Percentiles rank a stretch among this genome's conserved stretches.
phyloP scores from a whole-genome alignment of 1,139 yeast species.

The Blastobotrys malaysiensis region DNA sequence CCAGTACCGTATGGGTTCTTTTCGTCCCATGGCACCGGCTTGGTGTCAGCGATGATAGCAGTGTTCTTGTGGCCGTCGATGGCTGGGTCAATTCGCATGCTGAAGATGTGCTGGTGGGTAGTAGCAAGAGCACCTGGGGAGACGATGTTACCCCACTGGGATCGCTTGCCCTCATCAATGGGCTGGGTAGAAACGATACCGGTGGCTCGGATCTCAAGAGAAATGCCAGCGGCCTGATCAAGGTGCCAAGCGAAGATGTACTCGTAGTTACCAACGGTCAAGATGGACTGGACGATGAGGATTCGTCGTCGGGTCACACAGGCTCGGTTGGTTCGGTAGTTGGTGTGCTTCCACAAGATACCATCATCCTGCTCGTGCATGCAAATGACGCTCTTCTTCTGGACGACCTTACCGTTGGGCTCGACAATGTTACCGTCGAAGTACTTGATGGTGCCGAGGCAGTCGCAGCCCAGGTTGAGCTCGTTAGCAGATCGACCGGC shows the following conservation, averaged over 20 bases:
- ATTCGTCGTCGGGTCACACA: conserved; percentile 83
- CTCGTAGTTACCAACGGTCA: conserved; percentile 89
- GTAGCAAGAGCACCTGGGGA: conserved; percentile 87
- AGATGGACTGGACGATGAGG: conserved; percentile 77
- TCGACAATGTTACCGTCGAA: conserved; percentile 60
- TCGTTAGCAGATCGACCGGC: conserved; percentile 77
- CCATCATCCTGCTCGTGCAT: conserved; percentile 90
- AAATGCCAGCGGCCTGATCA: conserved; percentile 78
- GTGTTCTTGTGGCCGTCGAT: conserved; percentile 80
- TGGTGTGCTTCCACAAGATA: conserved; percentile 74
- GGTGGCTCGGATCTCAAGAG: conserved; percentile 81
- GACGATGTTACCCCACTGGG: conserved; percentile 80
- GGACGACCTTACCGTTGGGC: conserved; percentile 58
- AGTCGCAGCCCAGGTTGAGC: conserved; percentile 78
- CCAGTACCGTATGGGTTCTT: conserved; percentile 73
- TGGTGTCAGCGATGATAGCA: conserved; percentile 62
- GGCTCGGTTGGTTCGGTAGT: conserved; percentile 69
- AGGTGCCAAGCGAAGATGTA: conserved; percentile 73
- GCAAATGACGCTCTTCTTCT: conserved; percentile 72
- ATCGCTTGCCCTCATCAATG: conserved; percentile 66
- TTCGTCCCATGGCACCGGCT: conserved; percentile 54
- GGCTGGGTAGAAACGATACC: conserved; percentile 71
- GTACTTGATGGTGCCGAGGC: conserved; percentile 81
- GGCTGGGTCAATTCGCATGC: conserved; percentile 84
- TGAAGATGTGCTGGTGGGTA: conserved; percentile 80